These are phyloP conservation scores for Apiotrichum montevideense DNA, from an alignment of 1,284 basidiomycete genomes.

Conservation along the genomic window DNA sequence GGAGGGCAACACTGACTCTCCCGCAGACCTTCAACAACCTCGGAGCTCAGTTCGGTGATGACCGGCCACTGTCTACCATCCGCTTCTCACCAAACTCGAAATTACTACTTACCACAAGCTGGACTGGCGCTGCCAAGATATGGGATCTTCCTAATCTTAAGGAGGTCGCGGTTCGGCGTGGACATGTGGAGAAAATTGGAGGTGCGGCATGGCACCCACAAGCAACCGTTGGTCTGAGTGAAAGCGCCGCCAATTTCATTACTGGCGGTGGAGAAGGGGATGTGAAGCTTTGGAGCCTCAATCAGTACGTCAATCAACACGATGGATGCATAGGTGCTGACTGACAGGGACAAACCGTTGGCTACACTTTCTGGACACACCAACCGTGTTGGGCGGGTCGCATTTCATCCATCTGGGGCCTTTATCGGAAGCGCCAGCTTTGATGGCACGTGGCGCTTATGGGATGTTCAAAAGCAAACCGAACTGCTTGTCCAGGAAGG, in stretches of 20 bases:
- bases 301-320: slow-evolving; percentile 49
- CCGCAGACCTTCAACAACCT: slow-evolving; percentile 76
- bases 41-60: slow-evolving; percentile 96
- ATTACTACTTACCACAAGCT: slow-evolving; percentile 84
- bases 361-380: slow-evolving; percentile 80
- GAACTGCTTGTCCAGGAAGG: slow-evolving; percentile 92
- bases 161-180: slow-evolving; percentile 63
- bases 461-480: slow-evolving; percentile 77
- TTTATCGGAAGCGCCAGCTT: slow-evolving; percentile 93
- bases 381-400: slow-evolving; percentile 84
- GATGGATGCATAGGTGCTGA: background rate
- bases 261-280: slow-evolving; percentile 84
- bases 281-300: slow-evolving; percentile 83
- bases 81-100: slow-evolving; percentile 89
- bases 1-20: slow-evolving; percentile 3
- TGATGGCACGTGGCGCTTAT: slow-evolving; percentile 97
- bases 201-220: slow-evolving; percentile 97
- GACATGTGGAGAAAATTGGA: slow-evolving; percentile 84
- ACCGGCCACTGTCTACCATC: slow-evolving; percentile 86
- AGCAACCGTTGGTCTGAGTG: slow-evolving; percentile 72
- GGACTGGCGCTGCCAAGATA: slow-evolving; percentile 89
- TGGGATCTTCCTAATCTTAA: slow-evolving; percentile 92
- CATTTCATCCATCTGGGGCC: slow-evolving; percentile 89
- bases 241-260: slow-evolving; percentile 71
- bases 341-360: slow-evolving; percentile 64